Percentiles rank a stretch among this genome's conserved stretches.
Evolutionary conservation across 495 filamentous ascomycete species (phyloP).

Genomic region (Platismatia glauca): DNA sequence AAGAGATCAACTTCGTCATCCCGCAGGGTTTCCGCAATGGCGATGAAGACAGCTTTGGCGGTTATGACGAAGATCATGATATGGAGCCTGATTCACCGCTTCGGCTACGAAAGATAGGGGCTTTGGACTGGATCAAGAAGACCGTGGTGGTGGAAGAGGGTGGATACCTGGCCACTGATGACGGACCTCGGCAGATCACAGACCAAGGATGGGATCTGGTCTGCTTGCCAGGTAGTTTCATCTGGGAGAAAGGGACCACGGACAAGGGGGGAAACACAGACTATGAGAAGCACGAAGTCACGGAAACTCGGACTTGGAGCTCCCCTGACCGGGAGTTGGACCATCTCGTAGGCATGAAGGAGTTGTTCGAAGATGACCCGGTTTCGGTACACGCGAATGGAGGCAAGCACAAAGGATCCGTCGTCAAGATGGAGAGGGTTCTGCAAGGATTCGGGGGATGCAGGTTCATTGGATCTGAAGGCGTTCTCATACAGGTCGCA

Average conservation of each 20-base stretch:
- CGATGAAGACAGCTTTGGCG: conserved; percentile 20
- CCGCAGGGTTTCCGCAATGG: conserved; percentile 21
- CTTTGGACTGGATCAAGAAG: conserved; percentile 22
- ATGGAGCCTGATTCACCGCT: conserved; percentile 17
- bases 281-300: conserved; percentile 20
- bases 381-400: conserved; percentile 19
- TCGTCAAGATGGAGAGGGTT: conserved; percentile 6
- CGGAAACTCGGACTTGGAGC: conserved; percentile 16
- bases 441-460: conserved; percentile 18
- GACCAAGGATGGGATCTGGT: conserved; percentile 19
- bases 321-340: conserved; percentile 12
- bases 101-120: conserved; percentile 14
- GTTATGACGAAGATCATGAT: conserved; percentile 22
- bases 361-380: conserved; percentile 14
- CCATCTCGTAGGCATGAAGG: conserved; percentile 13
- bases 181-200: conserved; percentile 20
- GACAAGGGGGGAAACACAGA: conserved; percentile 22
- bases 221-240: conserved; percentile 23
- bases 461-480: conserved; percentile 20
- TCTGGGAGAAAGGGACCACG: conserved; percentile 19
- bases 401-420: conserved; percentile 9
- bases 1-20: conserved; percentile 23
- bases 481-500: conserved; percentile 19
- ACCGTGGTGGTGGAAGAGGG: conserved; percentile 20
- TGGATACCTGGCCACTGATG: conserved; percentile 19